phyloP scores from a whole-genome alignment of 306 rosid genomes.

The Lathyrus tuberosus region DNA sequence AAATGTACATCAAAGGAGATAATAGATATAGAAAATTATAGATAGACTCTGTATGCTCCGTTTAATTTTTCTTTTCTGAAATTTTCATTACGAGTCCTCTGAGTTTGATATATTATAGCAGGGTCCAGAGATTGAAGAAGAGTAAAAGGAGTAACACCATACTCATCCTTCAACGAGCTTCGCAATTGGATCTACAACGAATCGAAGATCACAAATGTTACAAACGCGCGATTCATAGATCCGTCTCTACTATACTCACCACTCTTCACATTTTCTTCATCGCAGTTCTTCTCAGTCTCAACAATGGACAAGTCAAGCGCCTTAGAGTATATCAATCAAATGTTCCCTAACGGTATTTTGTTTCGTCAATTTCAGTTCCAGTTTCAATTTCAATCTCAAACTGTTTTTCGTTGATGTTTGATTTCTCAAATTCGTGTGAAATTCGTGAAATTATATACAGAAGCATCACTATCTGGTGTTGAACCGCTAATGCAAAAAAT shows the following conservation, averaged over 20 bases:
- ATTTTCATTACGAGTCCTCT: slow-evolving; percentile 32
- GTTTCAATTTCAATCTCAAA: slow-evolving; percentile 3
- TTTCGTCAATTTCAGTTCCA: not conserved
- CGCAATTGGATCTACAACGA: slow-evolving; percentile 38
- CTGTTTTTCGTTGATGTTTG: not conserved
- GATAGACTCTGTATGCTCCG: not conserved
- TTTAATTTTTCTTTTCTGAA: not conserved
- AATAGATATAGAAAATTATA: not conserved
- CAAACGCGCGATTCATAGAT: slow-evolving; percentile 25
- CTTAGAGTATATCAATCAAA: slow-evolving; percentile 92
- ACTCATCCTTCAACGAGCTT: not conserved
- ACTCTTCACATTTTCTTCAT: slow-evolving; percentile 25
- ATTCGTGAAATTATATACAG: slow-evolving; percentile 43
- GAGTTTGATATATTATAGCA: slow-evolving; percentile 17
- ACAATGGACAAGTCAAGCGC: slow-evolving; percentile 96
- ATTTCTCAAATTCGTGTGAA: slow-evolving; percentile 31
- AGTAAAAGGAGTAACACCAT: not conserved
- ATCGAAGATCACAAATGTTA: slow-evolving; percentile 29
- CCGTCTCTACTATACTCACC: not conserved
- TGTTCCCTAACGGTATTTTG: slow-evolving; percentile 86
- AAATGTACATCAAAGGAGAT: too few species aligned
- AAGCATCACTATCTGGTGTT: slow-evolving; percentile 87
- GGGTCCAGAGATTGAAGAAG: slow-evolving; percentile 33
- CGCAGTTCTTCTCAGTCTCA: slow-evolving; percentile 30
- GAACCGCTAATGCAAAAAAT: slow-evolving; percentile 98